phyloP scores from a whole-genome alignment of 345 rosid species.

The Eucalyptus paniculata region DNA sequence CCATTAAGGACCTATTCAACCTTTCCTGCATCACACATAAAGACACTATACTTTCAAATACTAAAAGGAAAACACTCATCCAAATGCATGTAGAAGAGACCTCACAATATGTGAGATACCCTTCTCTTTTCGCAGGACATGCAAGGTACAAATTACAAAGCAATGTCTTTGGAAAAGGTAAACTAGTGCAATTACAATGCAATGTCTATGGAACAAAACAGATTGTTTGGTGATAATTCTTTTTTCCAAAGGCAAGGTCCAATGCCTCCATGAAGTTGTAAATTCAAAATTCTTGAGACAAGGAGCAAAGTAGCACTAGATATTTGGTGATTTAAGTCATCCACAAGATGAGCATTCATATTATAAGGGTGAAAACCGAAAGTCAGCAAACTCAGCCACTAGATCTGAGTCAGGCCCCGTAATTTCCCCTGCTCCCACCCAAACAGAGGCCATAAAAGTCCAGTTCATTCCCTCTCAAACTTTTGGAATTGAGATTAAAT shows the following conservation, averaged over 20 bases:
- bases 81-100: neutral
- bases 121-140: neutral
- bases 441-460: neutral
- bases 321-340: neutral
- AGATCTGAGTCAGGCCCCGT: neutral
- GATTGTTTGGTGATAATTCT: neutral
- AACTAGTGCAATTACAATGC: neutral
- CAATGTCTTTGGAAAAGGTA: neutral
- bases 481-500: neutral
- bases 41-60: neutral
- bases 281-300: neutral
- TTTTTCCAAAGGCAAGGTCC: neutral
- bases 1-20: constrained; percentile 70
- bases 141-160: neutral
- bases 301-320: neutral
- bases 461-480: neutral
- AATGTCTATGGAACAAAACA: neutral
- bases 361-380: neutral
- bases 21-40: constrained; percentile 43
- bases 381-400: neutral
- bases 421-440: neutral
- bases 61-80: neutral
- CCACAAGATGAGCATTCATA: neutral
- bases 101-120: neutral
- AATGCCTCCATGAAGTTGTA: neutral